Base-by-base conservation (phyloP, 768 basidiomycete species). In the Auriscalpium microsporum region DNA sequence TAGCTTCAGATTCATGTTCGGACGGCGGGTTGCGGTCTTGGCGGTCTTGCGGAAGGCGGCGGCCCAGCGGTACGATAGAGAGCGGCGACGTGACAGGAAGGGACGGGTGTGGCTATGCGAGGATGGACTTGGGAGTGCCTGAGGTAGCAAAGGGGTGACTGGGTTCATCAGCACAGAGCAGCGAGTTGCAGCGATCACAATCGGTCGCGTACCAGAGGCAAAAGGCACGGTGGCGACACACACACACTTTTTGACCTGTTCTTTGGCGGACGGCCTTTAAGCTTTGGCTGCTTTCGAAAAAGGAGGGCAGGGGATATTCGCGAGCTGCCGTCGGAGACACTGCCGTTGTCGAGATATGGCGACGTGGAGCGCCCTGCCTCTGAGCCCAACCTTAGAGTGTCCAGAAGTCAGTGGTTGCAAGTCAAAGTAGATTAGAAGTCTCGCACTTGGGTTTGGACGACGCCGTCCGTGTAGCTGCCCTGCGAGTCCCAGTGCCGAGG, bases 331-430 rank as follows among this genome's bases (percentile, higher is more conserved):
- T 90, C 88, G 8, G 87, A 87, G 17, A 73, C 56, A 50, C 80
- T 78, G n/a, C 80, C 84, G 23, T 67, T 72, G 52, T 88, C 87
- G 17, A 71, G 60, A 45, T 72, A 75, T 10, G 88, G 87, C 11
- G 90, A 91, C 14, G 74, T 71, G 14, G 86, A 86, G 36, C 84
- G 75, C 50, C 79, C 82, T 52, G 77, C 73, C 52, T 90, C n/a
- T 4, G 84, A 78, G 47, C 78, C 71, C 54, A 78, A 71, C 65
- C 85, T 87, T 28, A 4, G 28, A 28, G 28, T 28, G 28, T 28
- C 28, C 28, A 28, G 28, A 28, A 28, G 28, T 28, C 28, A 28
- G 28, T 28, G 28, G 28, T 28, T 28, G 28, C 28, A 28, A 28
- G 28, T 28, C 28, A 28, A 28, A 28, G 28, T 28, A 28, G 28